Evolutionary conservation across 2,329 filamentous ascomycete species (phyloP).

Genomic region (Paecilomyces sp.): DNA sequence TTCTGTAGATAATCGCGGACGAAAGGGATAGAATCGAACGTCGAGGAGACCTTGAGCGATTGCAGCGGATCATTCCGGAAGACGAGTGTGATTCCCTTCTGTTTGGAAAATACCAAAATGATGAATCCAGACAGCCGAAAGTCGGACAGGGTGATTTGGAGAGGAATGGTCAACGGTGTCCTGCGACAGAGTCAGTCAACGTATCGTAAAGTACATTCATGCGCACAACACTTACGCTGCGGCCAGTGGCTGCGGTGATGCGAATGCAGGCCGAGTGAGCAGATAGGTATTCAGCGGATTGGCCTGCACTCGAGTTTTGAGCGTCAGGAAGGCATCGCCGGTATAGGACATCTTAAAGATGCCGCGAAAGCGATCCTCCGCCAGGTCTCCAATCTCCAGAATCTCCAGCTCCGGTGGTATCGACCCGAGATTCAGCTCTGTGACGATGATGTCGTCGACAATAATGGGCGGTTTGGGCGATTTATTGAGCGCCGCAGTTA

Average conservation of each 20-base stretch:
- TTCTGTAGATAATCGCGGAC: conserved; percentile 94
- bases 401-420: conserved; percentile 95
- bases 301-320: conserved; percentile 94
- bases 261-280: conserved; percentile 82
- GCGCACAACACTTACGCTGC: conserved; percentile 50
- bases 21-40: conserved; percentile 97
- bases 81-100: conserved; percentile 92
- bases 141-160: conserved; percentile 92
- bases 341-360: conserved; percentile 99
- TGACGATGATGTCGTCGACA: conserved; percentile 97
- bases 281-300: conserved; percentile 96
- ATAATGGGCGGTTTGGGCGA: conserved; percentile 97
- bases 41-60: conserved; percentile 95
- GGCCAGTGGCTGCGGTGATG: conserved; percentile 84
- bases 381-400: conserved; percentile 92
- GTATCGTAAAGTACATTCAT: not conserved
- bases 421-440: conserved; percentile 91
- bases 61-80: conserved; percentile 98
- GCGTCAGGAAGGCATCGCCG: conserved; percentile 88
- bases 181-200: conserved; percentile 16
- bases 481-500: conserved; percentile 94
- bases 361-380: conserved; percentile 91
- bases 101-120: conserved; percentile 93
- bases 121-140: conserved; percentile 96
- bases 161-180: conserved; percentile 89